Evolutionary conservation across 371 early-diverging fungal species (phyloP), one percentile per base, ranked within the genome.

Genomic region (Zopfochytrium polystomum): DNA sequence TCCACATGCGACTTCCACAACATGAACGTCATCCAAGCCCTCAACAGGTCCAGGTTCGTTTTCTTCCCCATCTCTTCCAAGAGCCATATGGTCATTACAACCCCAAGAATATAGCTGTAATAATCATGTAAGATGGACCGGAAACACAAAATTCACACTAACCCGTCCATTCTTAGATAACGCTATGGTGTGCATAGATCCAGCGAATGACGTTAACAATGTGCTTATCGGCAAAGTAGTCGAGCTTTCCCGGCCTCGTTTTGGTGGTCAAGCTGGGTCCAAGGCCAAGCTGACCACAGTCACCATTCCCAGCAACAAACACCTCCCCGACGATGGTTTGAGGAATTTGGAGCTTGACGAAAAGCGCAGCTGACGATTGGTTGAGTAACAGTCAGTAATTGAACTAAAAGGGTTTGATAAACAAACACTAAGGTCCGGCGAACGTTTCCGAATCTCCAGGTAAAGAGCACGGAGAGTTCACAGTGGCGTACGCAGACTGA

Each of bases 21-120:
- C 74, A 32, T 83, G 78, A 31, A 87, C 83, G 27, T 70, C 75
- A 33, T 91, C 91, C 58, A 91, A 74, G 7, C 86, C 90, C 43
- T 85, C 82, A 2, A 81, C 81, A 1, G 71, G 72, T 7, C 52
- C 85, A 11, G 90, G 87, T 26, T 66, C 73, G 46, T 80, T 85
- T 64, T 95, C 97, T 35, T 90, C 88, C 11, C 91, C 93, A 0
- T 64, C 71, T 33, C 94, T 83, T 64, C 99, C 99, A 20, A 99
- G 82, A n/a, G 96, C 95, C 59, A 83, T 76, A 73, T 99, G 95
- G 77, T 99, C 99, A 73, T 99, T 99, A 80, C 96, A 93, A 1
- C 99, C 99, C 98, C 98, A 99, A 38, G 94, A 77, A 56, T 79
- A 84, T 43, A 87, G 49, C 47, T 80, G 83, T n/a, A n/a, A n/a